Base-by-base conservation (phyloP, 352 stramenopile species). In the Aphanomyces cochlioides region DNA sequence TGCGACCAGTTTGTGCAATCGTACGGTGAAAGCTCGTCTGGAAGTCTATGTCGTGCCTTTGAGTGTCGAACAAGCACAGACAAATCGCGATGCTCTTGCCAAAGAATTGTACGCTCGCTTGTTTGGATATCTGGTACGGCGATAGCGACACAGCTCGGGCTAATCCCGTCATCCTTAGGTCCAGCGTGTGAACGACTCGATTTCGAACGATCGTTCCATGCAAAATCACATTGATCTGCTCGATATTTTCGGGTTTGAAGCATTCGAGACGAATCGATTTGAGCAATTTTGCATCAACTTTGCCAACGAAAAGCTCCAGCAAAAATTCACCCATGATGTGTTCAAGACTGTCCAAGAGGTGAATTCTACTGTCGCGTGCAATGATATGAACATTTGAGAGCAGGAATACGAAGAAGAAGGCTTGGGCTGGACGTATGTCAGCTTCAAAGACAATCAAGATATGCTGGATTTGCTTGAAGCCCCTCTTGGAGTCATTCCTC, bases 221-320 rank as follows among this genome's bases (percentile, higher is more conserved):
- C 68, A 70, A 17, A 82, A 79, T 36, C 89, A 97, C 74, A 98
- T 98, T 71, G 92, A 96, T 70, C 79, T 98, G 70, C 83, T 98
- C 28, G 96, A 99, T 77, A 98, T 99, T 72, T 99, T 98, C 74
- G 95, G 96, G 19, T 99, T 99, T 77, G 96, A 99, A 75, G 90
- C 81, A 5, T 98, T 98, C 75, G 75, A 96, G 61, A 83, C 79
- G 61, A 97, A 97, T 77, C 92, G 83, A 56, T 98, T 98, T 67
- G 93, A 98, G 73, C 96, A 99, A 70, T 96, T 98, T 58, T 98
- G 93, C 76, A 98, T 98, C 75, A 98, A 98, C 78, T 98, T 93
- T 75, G 92, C 89, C 37, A 98, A 98, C 72, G 93, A 98, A 72
- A 97, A 97, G 73, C 78, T 98, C 34, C 92, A 98, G 73, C 88